Evolutionary conservation across 1,139 yeast genomes (phyloP).

Genomic region (Suhomyces bokatorum): DNA sequence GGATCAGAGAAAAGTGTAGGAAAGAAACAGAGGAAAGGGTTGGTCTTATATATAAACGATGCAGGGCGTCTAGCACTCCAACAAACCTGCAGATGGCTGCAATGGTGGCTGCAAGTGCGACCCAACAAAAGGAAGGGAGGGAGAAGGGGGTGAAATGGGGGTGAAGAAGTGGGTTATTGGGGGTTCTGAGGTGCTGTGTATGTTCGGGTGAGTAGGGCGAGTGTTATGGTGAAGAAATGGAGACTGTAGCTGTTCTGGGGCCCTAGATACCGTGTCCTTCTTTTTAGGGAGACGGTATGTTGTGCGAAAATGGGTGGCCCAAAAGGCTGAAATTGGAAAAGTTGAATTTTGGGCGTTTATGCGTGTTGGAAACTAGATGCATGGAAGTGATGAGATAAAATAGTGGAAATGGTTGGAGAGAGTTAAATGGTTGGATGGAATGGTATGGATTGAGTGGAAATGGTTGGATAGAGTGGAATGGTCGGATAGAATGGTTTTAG

Average conservation of each 20-base stretch:
- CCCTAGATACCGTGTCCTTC: no score
- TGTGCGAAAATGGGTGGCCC: no score
- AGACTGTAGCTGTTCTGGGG: no score
- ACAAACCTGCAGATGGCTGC: constrained; percentile 4
- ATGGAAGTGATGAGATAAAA: no score
- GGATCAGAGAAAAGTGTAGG: neutral
- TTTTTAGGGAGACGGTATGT: neutral
- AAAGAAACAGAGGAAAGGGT: neutral
- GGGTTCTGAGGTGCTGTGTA: neutral
- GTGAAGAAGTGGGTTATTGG: neutral
- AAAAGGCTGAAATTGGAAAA: no score
- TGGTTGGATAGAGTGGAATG: no score
- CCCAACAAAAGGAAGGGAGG: constrained; percentile 1
- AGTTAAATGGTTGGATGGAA: no score
- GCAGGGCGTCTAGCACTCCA: constrained; percentile 4
- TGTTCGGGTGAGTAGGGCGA: neutral
- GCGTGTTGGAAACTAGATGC: no score
- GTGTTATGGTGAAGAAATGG: neutral
- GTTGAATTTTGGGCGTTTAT: no score
- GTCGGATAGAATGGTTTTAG: no score
- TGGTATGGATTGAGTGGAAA: no score
- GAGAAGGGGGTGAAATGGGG: neutral
- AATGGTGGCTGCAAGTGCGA: constrained; percentile 8
- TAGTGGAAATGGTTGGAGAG: no score
- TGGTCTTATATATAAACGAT: neutral